Conservation (phyloP, 2,329 filamentous ascomycete genomes). For the Dactylonectria macrodidyma region DNA sequence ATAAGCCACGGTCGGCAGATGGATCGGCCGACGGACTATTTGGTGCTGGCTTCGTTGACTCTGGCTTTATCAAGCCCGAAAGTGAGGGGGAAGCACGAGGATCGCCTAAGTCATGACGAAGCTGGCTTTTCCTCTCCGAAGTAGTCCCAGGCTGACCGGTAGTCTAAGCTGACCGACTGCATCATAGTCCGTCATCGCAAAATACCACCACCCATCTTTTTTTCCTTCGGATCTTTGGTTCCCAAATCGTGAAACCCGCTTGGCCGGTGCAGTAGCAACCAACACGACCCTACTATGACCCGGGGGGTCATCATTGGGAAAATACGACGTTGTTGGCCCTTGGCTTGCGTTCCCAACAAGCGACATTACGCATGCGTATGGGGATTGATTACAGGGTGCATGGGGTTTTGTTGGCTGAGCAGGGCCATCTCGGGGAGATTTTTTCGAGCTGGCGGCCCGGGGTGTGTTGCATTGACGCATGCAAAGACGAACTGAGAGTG, state of each 20-base stretch:
- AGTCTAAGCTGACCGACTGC: not conserved
- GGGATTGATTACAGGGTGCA: not conserved
- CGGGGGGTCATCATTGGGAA: not conserved
- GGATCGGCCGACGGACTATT: slow-evolving; percentile 1
- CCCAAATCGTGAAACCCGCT: slow-evolving; percentile 13
- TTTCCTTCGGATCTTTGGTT: not conserved
- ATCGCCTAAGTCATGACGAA: not conserved
- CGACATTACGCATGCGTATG: not conserved
- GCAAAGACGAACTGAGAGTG: not conserved
- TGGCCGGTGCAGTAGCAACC: slow-evolving; percentile 11
- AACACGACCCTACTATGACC: not conserved
- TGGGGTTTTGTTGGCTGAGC: not conserved
- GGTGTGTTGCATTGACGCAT: not conserved
- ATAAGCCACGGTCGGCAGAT: slow-evolving; percentile 1
- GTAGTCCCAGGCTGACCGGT: not conserved
- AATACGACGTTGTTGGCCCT: slow-evolving; percentile 19
- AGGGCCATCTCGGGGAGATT: not conserved
- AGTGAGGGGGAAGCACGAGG: not conserved
- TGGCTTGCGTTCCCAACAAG: not conserved
- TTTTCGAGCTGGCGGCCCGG: not conserved
- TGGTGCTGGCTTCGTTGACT: not conserved
- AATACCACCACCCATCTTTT: not conserved
- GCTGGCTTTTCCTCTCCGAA: no score
- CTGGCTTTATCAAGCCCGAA: not conserved
- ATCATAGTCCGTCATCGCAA: not conserved